These are phyloP conservation scores for Pyrenochaeta sp. DNA, from an alignment of 2,329 filamentous ascomycete genomes.

Conservation along the genomic window DNA sequence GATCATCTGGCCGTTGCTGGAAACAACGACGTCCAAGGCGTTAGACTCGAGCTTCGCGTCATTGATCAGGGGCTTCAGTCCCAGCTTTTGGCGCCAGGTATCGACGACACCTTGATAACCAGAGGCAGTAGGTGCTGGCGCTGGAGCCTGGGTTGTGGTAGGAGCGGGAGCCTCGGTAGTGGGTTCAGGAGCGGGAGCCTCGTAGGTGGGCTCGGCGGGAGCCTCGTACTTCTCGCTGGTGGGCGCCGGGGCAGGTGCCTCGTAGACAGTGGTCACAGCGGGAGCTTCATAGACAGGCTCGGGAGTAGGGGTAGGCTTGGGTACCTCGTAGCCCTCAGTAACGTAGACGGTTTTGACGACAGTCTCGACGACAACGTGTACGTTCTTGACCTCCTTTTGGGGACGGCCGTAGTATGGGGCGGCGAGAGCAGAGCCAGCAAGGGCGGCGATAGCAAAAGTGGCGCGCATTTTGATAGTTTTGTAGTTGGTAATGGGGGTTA, in stretches of 20 bases:
- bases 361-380: constrained; percentile 38
- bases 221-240: constrained; percentile 14
- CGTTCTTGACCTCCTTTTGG: constrained; percentile 26
- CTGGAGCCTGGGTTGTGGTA: constrained; percentile 10
- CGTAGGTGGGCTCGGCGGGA: constrained; percentile 8
- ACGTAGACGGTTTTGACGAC: constrained; percentile 37
- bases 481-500: constrained; percentile 17
- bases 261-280: constrained; percentile 16
- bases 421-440: constrained; percentile 42
- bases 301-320: constrained; percentile 7
- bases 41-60: constrained; percentile 36
- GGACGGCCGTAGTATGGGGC: constrained; percentile 24
- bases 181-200: constrained; percentile 10
- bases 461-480: constrained; percentile 38
- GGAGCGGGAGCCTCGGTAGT: constrained; percentile 10
- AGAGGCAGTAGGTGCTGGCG: constrained; percentile 14
- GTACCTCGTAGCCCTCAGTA: constrained; percentile 23
- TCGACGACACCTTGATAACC: constrained; percentile 40
- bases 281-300: constrained; percentile 10
- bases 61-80: constrained; percentile 25
- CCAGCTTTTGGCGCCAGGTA: constrained; percentile 40
- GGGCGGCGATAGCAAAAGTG: constrained; percentile 39
- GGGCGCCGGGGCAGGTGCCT: constrained; percentile 8
- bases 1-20: constrained; percentile 40
- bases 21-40: constrained; percentile 30